Base-by-base conservation (phyloP, 2,329 filamentous ascomycete species). In the Pseudogymnoascus sp. region DNA sequence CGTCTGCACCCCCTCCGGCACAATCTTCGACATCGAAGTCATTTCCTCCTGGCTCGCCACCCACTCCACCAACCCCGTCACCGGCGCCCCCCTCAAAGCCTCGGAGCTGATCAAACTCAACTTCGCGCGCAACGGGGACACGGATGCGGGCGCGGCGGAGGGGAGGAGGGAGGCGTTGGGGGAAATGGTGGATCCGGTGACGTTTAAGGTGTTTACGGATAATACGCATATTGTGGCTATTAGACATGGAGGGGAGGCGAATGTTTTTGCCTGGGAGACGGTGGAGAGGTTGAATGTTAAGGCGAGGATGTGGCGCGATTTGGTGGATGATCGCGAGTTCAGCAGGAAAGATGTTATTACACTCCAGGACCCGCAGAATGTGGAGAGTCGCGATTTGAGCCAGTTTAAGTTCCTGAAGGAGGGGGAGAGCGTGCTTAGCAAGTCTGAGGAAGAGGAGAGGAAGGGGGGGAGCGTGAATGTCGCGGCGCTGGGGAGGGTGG, bases 161-260 rank as follows among this genome's bases (percentile, higher is more conserved):
- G 75, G 77, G 43, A 68, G 67, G 23, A 82, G 80, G 25, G 83
- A 85, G 67, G 82, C 80, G 14, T 81, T 83, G 66, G 90, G 86
- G 62, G 95, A 98, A 71, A 90, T 95, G 72, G 91, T 98, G 67
- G 95, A 99, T 72, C 96, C 95, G 0, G 93, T 99, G 57, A 97
- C 93, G 0, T 98, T 90, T 81, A 99, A 99, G 76, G 90, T 96
- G 45, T 92, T 99, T 72, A 99, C 95, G 57, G 92, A 99, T 75
- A 98, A 98, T 76, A 98, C 95, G 3, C 95, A 98, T 76, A 91
- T 99, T 65, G 91, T 98, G 54, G 93, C 93, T 14, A 82, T 99
- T 67, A 83, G 86, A 64, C 86, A 90, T 76, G 86, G 85, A 63
- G 89, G 82, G 63, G 93, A 93, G 65, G 93, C 93, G 61, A 99